phyloP scores from a whole-genome alignment of 805 yeast species.

The Zygoascus flipseniorum region DNA sequence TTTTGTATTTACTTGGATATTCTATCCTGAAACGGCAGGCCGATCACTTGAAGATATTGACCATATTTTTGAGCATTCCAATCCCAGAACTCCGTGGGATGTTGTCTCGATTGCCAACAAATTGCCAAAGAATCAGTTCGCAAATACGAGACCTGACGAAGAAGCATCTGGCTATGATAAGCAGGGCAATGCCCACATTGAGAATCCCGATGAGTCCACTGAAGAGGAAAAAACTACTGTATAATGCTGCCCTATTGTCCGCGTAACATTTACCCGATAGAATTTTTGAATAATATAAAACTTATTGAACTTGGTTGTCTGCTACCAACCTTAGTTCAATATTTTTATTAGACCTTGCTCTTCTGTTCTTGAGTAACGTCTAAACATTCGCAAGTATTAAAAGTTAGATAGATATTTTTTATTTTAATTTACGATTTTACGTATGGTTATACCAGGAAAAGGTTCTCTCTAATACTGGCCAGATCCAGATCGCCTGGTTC shows the following conservation, averaged over 20 bases:
- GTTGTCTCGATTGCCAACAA: conserved; percentile 31
- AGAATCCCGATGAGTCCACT: background rate
- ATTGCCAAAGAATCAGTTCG: conserved; percentile 17
- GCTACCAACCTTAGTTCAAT: no score
- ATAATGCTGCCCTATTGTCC: no score
- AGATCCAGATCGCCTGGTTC: no score
- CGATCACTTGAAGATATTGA: conserved; percentile 51
- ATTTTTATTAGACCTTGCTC: no score
- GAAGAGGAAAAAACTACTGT: background rate
- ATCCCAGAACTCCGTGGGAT: conserved; percentile 36
- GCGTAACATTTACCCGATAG: no score
- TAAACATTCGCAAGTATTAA: background rate
- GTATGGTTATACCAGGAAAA: no score
- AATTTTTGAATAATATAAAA: no score
- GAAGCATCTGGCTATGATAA: background rate
- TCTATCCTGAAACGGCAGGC: conserved; percentile 57
- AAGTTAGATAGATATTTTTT: background rate
- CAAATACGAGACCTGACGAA: background rate
- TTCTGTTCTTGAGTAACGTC: no score
- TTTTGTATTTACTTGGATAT: conserved; percentile 34
- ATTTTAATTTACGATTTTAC: background rate
- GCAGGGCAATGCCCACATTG: background rate
- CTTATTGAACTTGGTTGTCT: no score
- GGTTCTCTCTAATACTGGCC: no score
- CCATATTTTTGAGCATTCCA: conserved; percentile 23